Evolutionary conservation across 208 protist species (phyloP).

Genomic region (Trypanosoma mega): DNA sequence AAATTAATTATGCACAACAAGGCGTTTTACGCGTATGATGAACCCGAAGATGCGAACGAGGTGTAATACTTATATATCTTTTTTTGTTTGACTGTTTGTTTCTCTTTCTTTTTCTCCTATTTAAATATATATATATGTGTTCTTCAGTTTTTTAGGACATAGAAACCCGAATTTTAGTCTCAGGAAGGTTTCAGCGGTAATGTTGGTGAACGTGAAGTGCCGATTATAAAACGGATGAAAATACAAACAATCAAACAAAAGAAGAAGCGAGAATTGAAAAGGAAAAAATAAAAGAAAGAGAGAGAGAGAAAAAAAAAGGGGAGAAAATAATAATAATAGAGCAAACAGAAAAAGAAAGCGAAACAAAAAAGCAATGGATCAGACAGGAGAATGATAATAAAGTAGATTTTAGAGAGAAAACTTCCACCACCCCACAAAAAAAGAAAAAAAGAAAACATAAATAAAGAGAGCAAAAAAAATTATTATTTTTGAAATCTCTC

Average conservation of each 20-base stretch:
- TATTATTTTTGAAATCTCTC: no score
- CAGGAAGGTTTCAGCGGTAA: no score
- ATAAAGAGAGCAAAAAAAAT: slow-evolving; percentile 17
- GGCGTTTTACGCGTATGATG: slow-evolving; percentile 85
- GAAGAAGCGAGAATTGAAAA: not conserved
- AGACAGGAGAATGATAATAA: slow-evolving; percentile 18
- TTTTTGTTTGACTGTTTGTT: no score
- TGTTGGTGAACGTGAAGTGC: no score
- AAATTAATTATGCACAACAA: slow-evolving; percentile 97
- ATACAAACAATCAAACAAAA: not conserved
- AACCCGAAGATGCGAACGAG: slow-evolving; percentile 18
- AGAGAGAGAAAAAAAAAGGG: slow-evolving; percentile 6
- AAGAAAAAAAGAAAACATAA: slow-evolving; percentile 22
- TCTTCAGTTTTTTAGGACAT: no score
- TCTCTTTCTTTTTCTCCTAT: not conserved
- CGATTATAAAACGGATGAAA: no score
- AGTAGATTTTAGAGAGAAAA: no score
- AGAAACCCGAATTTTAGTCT: no score
- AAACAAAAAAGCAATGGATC: slow-evolving; percentile 6
- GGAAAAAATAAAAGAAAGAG: slow-evolving; percentile 3
- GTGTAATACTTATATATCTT: slow-evolving; percentile 24
- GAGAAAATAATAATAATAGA: not conserved
- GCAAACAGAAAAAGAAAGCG: not conserved
- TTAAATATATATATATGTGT: slow-evolving; percentile 16
- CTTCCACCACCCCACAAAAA: no score